Evolutionary conservation across 768 basidiomycete species (phyloP).

Genomic region (Leucocoprinus birnbaumii): DNA sequence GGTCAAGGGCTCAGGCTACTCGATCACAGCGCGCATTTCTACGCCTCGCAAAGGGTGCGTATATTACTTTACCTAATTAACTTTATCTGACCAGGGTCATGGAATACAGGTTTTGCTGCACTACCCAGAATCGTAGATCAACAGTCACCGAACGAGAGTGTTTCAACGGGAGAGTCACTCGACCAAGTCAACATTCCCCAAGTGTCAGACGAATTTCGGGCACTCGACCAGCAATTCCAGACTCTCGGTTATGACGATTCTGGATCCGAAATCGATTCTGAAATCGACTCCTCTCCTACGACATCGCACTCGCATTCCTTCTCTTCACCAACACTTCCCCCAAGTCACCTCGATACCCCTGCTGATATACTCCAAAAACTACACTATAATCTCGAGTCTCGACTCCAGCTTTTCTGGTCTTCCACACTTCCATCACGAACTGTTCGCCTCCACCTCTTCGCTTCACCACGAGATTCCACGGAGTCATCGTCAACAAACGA

Average conservation of each 20-base stretch:
- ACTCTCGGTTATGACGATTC: constrained; percentile 27
- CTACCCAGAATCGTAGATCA: constrained; percentile 54
- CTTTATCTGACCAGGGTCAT: not conserved
- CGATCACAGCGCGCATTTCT: constrained; percentile 79
- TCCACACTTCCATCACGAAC: constrained; percentile 62
- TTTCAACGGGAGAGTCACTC: constrained; percentile 25
- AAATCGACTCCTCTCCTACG: constrained; percentile 15
- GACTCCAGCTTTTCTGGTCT: constrained; percentile 81
- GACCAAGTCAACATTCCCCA: constrained; percentile 24
- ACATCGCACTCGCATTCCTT: constrained; percentile 14
- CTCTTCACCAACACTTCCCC: constrained; percentile 9
- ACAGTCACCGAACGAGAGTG: constrained; percentile 6
- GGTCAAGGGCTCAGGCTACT: constrained; percentile 56
- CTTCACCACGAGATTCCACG: constrained; percentile 26
- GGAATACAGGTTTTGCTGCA: constrained; percentile 60
- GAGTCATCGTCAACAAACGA: not conserved
- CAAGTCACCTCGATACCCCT: constrained; percentile 17
- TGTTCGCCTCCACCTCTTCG: constrained; percentile 62
- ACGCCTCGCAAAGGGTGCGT: constrained; percentile 69
- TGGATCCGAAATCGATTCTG: constrained; percentile 7
- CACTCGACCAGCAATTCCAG: constrained; percentile 52
- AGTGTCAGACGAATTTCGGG: constrained; percentile 48
- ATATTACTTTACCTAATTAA: not conserved
- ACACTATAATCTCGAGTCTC: constrained; percentile 73
- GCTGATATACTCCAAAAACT: constrained; percentile 43